Evolutionary conservation across 2,329 filamentous ascomycete genomes (phyloP).

Genomic region (Aspergillus ochraceus): DNA sequence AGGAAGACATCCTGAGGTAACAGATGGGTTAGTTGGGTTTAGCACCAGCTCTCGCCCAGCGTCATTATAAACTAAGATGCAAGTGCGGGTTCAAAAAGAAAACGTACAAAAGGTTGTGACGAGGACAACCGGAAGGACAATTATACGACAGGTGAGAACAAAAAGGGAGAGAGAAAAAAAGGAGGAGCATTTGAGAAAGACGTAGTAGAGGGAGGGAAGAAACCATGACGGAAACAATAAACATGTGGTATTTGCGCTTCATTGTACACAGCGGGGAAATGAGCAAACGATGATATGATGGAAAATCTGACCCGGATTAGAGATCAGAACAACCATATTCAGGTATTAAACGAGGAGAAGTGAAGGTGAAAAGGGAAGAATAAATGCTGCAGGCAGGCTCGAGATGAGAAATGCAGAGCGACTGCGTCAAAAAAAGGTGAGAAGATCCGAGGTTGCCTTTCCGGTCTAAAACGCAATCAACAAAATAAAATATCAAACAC

Average conservation of each 20-base stretch:
- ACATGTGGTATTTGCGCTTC: constrained; percentile 43
- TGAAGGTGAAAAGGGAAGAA: not conserved
- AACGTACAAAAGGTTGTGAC: constrained; percentile 15
- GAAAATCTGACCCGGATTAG: constrained; percentile 13
- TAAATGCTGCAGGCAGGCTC: not conserved
- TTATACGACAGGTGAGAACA: constrained; percentile 12
- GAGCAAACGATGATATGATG: constrained; percentile 18
- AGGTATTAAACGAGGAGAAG: constrained; percentile 18
- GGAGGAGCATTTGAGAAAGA: constrained; percentile 8
- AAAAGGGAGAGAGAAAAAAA: constrained; percentile 11
- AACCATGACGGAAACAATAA: constrained; percentile 22
- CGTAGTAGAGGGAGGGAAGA: constrained; percentile 11
- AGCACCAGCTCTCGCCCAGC: constrained; percentile 16
- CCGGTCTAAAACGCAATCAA: constrained; percentile 20
- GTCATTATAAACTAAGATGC: constrained; percentile 10
- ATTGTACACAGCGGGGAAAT: constrained; percentile 37
- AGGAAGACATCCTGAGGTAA: not conserved
- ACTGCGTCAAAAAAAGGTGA: constrained; percentile 5
- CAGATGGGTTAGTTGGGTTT: constrained; percentile 2
- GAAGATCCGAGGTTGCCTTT: constrained; percentile 8
- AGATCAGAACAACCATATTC: constrained; percentile 20
- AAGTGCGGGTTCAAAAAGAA: constrained; percentile 1
- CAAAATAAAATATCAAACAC: constrained; percentile 10
- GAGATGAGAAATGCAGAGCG: constrained; percentile 2
- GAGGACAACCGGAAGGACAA: constrained; percentile 10